Evolutionary conservation across 345 rosid species (phyloP), one percentile per base, ranked within the genome.

Genomic region (Hypericum perforatum): DNA sequence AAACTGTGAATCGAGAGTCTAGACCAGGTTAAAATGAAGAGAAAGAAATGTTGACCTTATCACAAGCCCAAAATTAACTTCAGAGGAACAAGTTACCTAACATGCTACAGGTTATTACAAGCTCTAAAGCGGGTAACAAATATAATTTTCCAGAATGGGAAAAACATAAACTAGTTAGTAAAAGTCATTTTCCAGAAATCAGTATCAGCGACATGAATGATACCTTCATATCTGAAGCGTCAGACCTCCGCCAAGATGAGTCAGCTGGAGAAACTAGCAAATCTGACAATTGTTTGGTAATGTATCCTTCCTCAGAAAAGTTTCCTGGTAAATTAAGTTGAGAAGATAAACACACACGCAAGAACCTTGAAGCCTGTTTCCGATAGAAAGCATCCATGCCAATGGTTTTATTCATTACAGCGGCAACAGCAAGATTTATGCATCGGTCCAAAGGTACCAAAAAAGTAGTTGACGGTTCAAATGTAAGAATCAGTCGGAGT

Each of bases 241-340:
- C 98, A 9, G 78, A 73, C 77, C 90, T 78, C 60, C 71, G 76
- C 78, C 74, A 81, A 37, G 94, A 83, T 49, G 79, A 65, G 67
- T 88, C 95, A 57, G 67, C 65, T 45, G 76, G 59, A 51, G 95
- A 85, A 72, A 83, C 83, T 49, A 92, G 64, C 68, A 80, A 49
- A 32, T 77, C 61, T 22, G 95, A 78, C 67, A 92, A 65, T 44
- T 82, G 86, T 64, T 70, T 76, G 9, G 80, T 62, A 41, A 88
- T 83, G 58, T 56, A 80, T 52, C 81, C 88, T 55, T 73, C 85
- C 61, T 92, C 98, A 58, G 78, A 41, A 64, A 76, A 74, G 73
- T 78, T 83, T 41, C 89, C 95, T n/a, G 96, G 98, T 72, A 92
- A 75, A 68, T 83, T 88, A 64, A 92, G 96, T 79, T 83, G 98